Evolutionary conservation across 139 green algal species (phyloP).

Genomic region (Chara braunii): DNA sequence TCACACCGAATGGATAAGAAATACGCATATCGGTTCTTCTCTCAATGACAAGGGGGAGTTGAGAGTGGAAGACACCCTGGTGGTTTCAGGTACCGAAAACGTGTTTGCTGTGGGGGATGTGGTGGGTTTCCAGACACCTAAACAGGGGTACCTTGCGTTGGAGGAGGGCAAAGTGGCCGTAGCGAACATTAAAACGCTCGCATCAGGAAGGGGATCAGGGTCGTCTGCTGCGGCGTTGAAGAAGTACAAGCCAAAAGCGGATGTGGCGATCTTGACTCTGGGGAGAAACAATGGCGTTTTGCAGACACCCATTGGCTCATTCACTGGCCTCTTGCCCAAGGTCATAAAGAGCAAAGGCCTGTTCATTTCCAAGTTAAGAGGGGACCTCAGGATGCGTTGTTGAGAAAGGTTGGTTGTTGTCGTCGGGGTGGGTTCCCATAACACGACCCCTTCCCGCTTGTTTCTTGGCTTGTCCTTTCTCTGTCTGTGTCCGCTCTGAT

Average conservation of each 20-base stretch:
- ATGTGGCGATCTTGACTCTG: conserved; percentile 20
- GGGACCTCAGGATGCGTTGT: conserved; percentile 18
- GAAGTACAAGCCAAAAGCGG: conserved; percentile 3
- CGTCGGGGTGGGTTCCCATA: too few relatives aligned
- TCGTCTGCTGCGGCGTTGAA: conserved; percentile 5
- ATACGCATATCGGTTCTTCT: too few relatives aligned
- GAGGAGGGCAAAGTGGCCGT: neutral
- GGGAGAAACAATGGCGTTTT: conserved; percentile 21
- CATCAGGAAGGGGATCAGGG: too few relatives aligned
- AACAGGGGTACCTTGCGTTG: conserved; percentile 28
- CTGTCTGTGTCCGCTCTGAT: too few relatives aligned
- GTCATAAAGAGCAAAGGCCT: conserved; percentile 38
- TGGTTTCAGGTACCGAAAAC: conserved; percentile 9
- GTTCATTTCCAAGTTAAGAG: conserved; percentile 26
- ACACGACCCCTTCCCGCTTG: too few relatives aligned
- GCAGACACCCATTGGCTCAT: conserved; percentile 20
- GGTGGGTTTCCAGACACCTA: conserved; percentile 14
- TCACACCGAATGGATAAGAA: too few relatives aligned
- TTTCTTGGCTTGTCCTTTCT: too few relatives aligned
- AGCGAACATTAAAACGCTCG: conserved; percentile 18
- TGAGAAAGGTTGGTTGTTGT: too few relatives aligned
- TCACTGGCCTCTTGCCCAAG: conserved; percentile 19
- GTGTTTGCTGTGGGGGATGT: conserved; percentile 28
- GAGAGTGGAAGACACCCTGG: conserved; percentile 19
- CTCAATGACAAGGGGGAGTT: conserved; percentile 17